Evolutionary conservation across 2,329 filamentous ascomycete genomes (phyloP), one percentile per base, ranked within the genome.

Genomic region (Colletotrichum karsti): DNA sequence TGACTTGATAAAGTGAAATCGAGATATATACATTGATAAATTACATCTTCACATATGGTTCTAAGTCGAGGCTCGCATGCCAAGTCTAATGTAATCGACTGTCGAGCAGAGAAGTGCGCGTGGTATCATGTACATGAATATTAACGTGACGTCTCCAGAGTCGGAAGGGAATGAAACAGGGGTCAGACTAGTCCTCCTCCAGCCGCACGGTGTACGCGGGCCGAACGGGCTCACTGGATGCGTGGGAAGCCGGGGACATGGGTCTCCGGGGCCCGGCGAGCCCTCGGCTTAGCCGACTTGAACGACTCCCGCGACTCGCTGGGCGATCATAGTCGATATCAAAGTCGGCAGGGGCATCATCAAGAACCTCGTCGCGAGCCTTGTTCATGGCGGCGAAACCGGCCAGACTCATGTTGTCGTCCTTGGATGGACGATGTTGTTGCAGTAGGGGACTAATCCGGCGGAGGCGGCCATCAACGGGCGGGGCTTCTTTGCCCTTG

Each of bases 401-500:
- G 9, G 67, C 50, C 18, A 72, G 46, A 28, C 70, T 73, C 68
- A 71, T 66, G 8, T 62, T 61, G 12, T 73, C 74, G 5, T 70
- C 67, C 12, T 68, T 26, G 2, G 51, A 33, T 5, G 54, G 59
- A 15, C 67, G 57, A 15, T 61, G 54, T n/a, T 60, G 50, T n/a
- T 60, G 50, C 28, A 48, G 63, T 50, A 37, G 13, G 10, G 20
- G 44, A 12, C 60, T 46, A 7, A 50, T 24, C 12, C 55, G 66
- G 12, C 67, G 70, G 13, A 72, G 63, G n/a, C 66, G 56, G 3
- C 57, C 57, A 9, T 71, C 70, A 4, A 78, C 75, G 2, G 72
- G 73, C 10, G 74, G 75, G 4, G 74, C 75, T n/a, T 70, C 72
- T 7, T 70, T 69, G 7, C 61, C 22, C 20, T 60, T 56, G 9